phyloP scores from a whole-genome alignment of 169 alveolate species.

The Babesia bigemina region DNA sequence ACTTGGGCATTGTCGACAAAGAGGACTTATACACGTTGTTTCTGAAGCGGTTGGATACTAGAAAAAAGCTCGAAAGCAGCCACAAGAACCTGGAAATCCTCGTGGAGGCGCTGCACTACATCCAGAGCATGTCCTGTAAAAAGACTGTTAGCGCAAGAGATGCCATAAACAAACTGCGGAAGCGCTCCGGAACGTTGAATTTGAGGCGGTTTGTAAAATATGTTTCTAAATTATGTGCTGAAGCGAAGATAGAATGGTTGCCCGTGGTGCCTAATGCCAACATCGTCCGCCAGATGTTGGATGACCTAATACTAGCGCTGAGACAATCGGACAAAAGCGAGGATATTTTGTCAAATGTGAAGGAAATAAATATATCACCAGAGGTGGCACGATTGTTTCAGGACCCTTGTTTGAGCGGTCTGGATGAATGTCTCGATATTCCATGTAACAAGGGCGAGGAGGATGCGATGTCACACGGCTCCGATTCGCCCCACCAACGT shows the following conservation, averaged over 20 bases:
- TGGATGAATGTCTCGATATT: not conserved
- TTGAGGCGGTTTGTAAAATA: constrained; percentile 23
- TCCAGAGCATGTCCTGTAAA: constrained; percentile 31
- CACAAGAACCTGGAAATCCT: constrained; percentile 32
- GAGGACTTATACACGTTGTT: constrained; percentile 46
- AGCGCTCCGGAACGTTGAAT: not conserved
- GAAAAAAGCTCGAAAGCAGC: constrained; percentile 32
- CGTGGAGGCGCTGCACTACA: constrained; percentile 48
- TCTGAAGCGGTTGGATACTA: constrained; percentile 31
- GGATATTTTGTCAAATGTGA: not conserved
- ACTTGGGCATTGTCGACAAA: constrained; percentile 29
- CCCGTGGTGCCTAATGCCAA: constrained; percentile 21
- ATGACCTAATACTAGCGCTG: constrained; percentile 20
- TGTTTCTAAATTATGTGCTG: constrained; percentile 32
- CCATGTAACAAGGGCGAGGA: not conserved
- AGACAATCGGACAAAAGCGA: not conserved
- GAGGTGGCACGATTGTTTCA: not conserved
- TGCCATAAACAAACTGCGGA: constrained; percentile 6
- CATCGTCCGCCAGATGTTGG: constrained; percentile 48
- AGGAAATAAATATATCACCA: not conserved
- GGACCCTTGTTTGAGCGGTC: not conserved
- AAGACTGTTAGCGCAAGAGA: constrained; percentile 29
- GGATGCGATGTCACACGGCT: not conserved
- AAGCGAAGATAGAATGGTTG: constrained; percentile 12
- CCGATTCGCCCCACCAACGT: not conserved